Conservation (phyloP, 1,284 basidiomycete species). For the Sporisorium reilianum region DNA sequence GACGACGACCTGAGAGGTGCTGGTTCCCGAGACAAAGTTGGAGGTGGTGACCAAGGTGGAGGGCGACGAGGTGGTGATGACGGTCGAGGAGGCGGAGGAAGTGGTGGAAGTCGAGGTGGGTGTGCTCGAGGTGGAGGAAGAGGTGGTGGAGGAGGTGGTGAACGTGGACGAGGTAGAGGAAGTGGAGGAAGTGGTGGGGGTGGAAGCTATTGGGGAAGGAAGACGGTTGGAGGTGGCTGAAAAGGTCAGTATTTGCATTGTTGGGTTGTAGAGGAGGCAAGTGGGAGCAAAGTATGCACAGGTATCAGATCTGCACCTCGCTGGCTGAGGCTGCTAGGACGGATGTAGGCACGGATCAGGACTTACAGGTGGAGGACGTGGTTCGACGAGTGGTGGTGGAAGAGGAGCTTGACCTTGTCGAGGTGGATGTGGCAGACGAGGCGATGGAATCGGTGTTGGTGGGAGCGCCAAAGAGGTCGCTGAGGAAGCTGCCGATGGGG, state of each 20-base stretch:
- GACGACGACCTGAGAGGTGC: constrained; percentile 40
- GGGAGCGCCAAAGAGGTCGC: constrained; percentile 14
- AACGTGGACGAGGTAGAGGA: constrained; percentile 17
- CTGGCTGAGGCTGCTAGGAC: not conserved
- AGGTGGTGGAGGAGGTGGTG: constrained; percentile 11
- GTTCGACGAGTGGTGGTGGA: constrained; percentile 1
- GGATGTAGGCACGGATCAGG: not conserved
- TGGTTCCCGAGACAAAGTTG: constrained; percentile 39
- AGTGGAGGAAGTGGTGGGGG: constrained; percentile 16
- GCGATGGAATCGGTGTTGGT: constrained; percentile 30
- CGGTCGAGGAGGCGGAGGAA: constrained; percentile 18
- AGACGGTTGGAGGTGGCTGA: constrained; percentile 17
- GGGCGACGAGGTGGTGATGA: constrained; percentile 44
- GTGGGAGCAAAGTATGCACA: not conserved
- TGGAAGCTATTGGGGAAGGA: constrained; percentile 22
- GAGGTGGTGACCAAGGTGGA: constrained; percentile 41
- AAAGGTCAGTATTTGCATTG: constrained; percentile 10
- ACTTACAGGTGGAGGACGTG: constrained; percentile 29
- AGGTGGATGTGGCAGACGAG: constrained; percentile 6
- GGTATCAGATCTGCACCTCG: constrained; percentile 7
- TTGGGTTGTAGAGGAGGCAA: not conserved
- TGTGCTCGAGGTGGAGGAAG: constrained; percentile 24
- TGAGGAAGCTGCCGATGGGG: constrained; percentile 20
- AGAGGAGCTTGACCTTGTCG: constrained; percentile 4
- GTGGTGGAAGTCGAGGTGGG: constrained; percentile 21